A percentile compares a stretch with the other conserved stretches of the same genome.
phyloP scores from a whole-genome alignment of 345 rosid genomes.

The Citrus trifoliata region DNA sequence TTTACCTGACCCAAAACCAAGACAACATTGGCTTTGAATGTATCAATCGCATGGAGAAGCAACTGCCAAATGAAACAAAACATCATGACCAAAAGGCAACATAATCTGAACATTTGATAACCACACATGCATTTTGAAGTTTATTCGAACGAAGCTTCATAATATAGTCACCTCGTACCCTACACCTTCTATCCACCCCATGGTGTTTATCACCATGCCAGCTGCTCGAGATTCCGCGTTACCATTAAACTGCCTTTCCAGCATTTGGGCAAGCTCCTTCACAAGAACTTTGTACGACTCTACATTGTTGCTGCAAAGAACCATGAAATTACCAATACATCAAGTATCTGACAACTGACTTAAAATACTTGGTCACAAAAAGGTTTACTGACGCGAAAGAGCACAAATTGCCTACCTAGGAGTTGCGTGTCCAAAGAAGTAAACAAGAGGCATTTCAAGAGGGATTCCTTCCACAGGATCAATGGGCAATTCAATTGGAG shows the following conservation, averaged over 20 bases:
- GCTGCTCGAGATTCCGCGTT: conserved; percentile 84
- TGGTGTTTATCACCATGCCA: conserved; percentile 95
- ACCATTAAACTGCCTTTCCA: conserved; percentile 79
- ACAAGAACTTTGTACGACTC: conserved; percentile 73
- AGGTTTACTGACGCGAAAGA: background rate
- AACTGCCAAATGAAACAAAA: conserved; percentile 45
- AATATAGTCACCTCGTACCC: conserved; percentile 68
- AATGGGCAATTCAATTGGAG: conserved; percentile 89
- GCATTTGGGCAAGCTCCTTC: conserved; percentile 77
- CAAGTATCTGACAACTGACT: background rate
- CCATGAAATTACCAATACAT: background rate
- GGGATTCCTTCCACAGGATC: conserved; percentile 95
- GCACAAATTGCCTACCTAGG: conserved; percentile 50
- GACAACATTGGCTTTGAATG: conserved; percentile 82
- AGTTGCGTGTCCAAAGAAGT: conserved; percentile 76
- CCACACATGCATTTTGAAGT: background rate
- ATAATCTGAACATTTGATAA: background rate
- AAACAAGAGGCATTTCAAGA: conserved; percentile 83
- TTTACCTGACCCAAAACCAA: conserved; percentile 85
- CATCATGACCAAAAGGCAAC: background rate
- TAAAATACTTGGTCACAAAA: background rate
- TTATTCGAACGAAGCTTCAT: background rate
- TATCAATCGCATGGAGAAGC: conserved; percentile 75
- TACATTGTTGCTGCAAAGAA: conserved; percentile 59
- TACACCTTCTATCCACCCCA: conserved; percentile 96